These are phyloP conservation scores for Yamadazyma scolyti DNA, from an alignment of 805 yeast species.

Conservation along the genomic window DNA sequence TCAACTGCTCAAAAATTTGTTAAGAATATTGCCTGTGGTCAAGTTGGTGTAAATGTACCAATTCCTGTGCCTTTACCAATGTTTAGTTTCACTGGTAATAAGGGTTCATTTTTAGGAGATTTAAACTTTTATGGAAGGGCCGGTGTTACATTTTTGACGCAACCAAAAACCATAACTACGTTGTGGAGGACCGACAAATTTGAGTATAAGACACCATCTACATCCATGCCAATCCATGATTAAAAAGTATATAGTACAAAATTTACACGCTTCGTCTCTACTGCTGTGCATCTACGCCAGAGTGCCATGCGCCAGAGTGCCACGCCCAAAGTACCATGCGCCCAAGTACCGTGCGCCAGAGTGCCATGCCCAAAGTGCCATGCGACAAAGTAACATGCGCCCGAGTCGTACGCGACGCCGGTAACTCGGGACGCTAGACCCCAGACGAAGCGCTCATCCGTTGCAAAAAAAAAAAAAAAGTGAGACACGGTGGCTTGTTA, in stretches of 20 bases:
- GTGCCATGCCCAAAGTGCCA: too few relatives aligned
- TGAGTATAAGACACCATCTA: constrained; percentile 49
- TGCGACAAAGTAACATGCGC: too few relatives aligned
- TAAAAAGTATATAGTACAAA: constrained; percentile 12
- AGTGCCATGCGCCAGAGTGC: too few relatives aligned
- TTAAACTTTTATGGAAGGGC: constrained; percentile 76
- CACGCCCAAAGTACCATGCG: too few relatives aligned
- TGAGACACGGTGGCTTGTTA: too few relatives aligned
- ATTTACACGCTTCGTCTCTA: neutral
- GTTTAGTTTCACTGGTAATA: constrained; percentile 77
- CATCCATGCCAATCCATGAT: constrained; percentile 66
- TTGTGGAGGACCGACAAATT: constrained; percentile 58
- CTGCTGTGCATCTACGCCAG: neutral
- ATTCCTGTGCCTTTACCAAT: constrained; percentile 80
- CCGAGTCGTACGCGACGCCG: too few relatives aligned
- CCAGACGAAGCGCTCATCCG: too few relatives aligned
- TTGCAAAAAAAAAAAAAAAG: too few relatives aligned
- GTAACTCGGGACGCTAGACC: too few relatives aligned
- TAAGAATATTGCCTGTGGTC: constrained; percentile 67
- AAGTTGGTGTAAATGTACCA: constrained; percentile 75
- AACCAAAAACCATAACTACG: constrained; percentile 70
- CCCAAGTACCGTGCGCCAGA: too few relatives aligned
- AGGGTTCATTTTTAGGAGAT: constrained; percentile 74
- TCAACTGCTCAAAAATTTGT: constrained; percentile 68
- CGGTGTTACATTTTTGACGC: constrained; percentile 69